phyloP scores from a whole-genome alignment of 768 basidiomycete species.

The Cubamyces lactineus region DNA sequence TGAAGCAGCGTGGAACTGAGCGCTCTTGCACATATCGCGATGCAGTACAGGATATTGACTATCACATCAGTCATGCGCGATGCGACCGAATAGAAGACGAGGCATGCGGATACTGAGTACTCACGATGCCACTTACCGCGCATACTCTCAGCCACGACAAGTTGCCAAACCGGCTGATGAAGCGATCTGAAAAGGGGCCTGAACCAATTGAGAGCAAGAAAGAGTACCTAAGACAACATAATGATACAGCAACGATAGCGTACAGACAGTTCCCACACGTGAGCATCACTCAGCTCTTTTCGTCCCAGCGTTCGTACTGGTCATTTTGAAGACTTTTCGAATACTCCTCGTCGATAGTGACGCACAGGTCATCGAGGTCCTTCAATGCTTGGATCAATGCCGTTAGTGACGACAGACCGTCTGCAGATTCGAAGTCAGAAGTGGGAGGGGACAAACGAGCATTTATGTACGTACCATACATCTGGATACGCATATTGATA shows the following conservation, averaged over 20 bases:
- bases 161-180: background rate
- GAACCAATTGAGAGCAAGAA: background rate
- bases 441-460: background rate
- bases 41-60: too few species aligned
- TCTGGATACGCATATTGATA: slow-evolving; percentile 97
- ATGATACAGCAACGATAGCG: slow-evolving; percentile 25
- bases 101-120: too few species aligned
- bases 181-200: background rate
- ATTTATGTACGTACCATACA: slow-evolving; percentile 79
- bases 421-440: slow-evolving; percentile 42
- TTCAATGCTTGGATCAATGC: slow-evolving; percentile 77
- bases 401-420: slow-evolving; percentile 82
- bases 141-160: background rate
- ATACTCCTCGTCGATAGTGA: slow-evolving; percentile 72
- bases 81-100: too few species aligned
- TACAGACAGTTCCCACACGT: slow-evolving; percentile 11
- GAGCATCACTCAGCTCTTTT: slow-evolving; percentile 51
- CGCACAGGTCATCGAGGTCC: slow-evolving; percentile 78
- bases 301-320: slow-evolving; percentile 68
- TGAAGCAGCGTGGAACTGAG: too few species aligned
- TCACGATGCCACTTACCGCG: background rate
- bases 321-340: slow-evolving; percentile 55
- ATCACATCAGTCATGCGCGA: too few species aligned
- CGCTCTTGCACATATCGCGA: too few species aligned
- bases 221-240: slow-evolving; percentile 16